Evolutionary conservation across 2,329 filamentous ascomycete genomes (phyloP).

Genomic region (Triangularia setosa): DNA sequence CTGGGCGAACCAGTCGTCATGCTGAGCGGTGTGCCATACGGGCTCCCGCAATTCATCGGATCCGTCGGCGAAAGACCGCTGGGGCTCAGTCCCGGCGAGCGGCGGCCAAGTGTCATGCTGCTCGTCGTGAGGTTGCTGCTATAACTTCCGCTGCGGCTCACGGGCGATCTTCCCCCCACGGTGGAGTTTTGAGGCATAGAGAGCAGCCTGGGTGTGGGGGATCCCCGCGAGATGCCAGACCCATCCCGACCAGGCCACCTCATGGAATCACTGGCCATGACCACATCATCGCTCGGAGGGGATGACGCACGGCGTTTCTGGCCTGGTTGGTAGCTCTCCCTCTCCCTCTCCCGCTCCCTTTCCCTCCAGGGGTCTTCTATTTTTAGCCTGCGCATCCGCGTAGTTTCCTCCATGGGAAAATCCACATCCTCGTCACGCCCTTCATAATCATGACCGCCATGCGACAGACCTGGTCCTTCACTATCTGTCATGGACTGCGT

Average conservation of each 20-base stretch:
- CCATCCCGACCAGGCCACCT: conserved; percentile 45
- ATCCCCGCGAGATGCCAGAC: conserved; percentile 40
- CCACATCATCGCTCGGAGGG: conserved; percentile 46
- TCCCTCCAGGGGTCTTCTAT: conserved; percentile 39
- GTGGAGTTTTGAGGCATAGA: conserved; percentile 42
- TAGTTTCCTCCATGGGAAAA: conserved; percentile 44
- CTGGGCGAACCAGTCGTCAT: conserved; percentile 43
- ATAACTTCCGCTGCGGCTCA: conserved; percentile 46
- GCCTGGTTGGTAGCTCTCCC: conserved; percentile 39
- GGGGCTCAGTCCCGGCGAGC: conserved; percentile 45
- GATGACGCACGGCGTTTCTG: conserved; percentile 56
- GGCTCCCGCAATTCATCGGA: conserved; percentile 41
- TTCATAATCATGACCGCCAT: conserved; percentile 42
- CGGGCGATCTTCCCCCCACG: conserved; percentile 42
- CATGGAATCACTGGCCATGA: conserved; percentile 40
- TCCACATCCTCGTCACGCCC: conserved; percentile 48
- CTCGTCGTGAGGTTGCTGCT: conserved; percentile 43
- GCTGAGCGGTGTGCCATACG: conserved; percentile 46
- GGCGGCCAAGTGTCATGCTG: conserved; percentile 43
- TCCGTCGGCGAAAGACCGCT: conserved; percentile 47
- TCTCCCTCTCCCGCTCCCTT: conserved; percentile 20
- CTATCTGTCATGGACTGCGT: conserved; percentile 42
- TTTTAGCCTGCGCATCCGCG: conserved; percentile 39
- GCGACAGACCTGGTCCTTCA: conserved; percentile 33
- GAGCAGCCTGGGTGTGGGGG: conserved; percentile 48